phyloP scores from a whole-genome alignment of 768 basidiomycete species.

The Mycena olivaceomarginata region DNA sequence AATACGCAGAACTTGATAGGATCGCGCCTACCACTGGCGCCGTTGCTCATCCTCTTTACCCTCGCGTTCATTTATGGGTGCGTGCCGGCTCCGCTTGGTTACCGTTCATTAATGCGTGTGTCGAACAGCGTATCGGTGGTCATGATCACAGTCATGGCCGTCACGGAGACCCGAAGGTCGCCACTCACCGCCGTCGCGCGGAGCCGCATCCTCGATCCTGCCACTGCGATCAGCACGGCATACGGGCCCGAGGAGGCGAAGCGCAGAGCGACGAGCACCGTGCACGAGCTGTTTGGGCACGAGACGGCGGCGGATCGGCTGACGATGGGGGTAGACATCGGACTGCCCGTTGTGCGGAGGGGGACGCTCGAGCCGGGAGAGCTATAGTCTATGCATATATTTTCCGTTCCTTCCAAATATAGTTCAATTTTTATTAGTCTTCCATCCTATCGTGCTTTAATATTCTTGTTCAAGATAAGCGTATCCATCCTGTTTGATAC shows the following conservation, averaged over 20 bases:
- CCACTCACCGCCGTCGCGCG: background rate
- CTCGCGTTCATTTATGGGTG: constrained; percentile 13
- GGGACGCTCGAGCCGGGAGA: too few species aligned
- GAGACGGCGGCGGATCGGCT: constrained; percentile 22
- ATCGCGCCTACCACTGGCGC: constrained; percentile 5
- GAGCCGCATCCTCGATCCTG: constrained; percentile 19
- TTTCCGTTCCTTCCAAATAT: too few species aligned
- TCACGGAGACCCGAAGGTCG: background rate
- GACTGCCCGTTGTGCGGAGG: background rate
- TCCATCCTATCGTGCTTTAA: too few species aligned
- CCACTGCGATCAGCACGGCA: constrained; percentile 16
- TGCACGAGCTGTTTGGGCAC: constrained; percentile 15
- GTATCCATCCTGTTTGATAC: too few species aligned
- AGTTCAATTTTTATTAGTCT: too few species aligned
- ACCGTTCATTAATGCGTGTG: too few species aligned
- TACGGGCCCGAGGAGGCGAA: constrained; percentile 21
- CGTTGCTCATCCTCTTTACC: background rate
- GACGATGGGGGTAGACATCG: background rate
- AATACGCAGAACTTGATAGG: background rate
- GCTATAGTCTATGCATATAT: too few species aligned
- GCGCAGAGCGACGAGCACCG: background rate
- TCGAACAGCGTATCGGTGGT: constrained; percentile 4
- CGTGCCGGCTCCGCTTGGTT: background rate
- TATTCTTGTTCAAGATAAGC: too few species aligned
- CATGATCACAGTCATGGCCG: background rate